Evolutionary conservation across 768 basidiomycete genomes (phyloP).

Genomic region (Xanthoconium stramineum): DNA sequence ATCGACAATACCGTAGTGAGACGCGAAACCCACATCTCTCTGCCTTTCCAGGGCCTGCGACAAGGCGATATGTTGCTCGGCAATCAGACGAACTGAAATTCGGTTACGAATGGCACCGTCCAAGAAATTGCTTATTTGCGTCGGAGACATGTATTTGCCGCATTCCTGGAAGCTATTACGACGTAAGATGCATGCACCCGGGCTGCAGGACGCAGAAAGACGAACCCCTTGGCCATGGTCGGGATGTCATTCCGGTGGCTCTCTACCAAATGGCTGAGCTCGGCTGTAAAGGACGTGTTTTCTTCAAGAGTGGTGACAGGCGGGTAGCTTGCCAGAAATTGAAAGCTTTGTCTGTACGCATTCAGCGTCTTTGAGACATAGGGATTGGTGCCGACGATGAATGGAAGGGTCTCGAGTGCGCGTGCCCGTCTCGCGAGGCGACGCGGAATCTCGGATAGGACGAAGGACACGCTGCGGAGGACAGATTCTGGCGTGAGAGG

Average conservation of each 20-base stretch:
- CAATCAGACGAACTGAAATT: constrained; percentile 83
- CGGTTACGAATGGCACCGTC: constrained; percentile 84
- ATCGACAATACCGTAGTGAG: constrained; percentile 71
- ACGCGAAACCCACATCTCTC: constrained; percentile 26
- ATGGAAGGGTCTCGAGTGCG: constrained; percentile 73
- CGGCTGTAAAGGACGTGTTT: constrained; percentile 64
- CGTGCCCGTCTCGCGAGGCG: constrained; percentile 72
- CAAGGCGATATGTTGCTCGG: constrained; percentile 87
- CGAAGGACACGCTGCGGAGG: constrained; percentile 70
- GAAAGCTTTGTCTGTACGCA: constrained; percentile 68
- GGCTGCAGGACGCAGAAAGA: constrained; percentile 9
- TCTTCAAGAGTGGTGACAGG: constrained; percentile 63
- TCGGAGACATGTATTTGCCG: constrained; percentile 75
- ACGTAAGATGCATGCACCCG: not conserved
- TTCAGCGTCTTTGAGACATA: constrained; percentile 72
- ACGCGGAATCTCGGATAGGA: constrained; percentile 72
- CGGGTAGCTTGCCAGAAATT: constrained; percentile 64
- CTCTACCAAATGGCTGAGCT: constrained; percentile 69
- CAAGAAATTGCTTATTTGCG: constrained; percentile 75
- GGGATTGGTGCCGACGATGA: constrained; percentile 88
- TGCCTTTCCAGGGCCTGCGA: constrained; percentile 60
- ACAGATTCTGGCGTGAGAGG: constrained; percentile 70
- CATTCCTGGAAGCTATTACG: constrained; percentile 77
- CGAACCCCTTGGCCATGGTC: constrained; percentile 83
- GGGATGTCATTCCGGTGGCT: constrained; percentile 86